A percentile compares a stretch with the other conserved stretches of the same genome.
Conservation (phyloP, 2,329 filamentous ascomycete genomes). For the Alternaria gaisen region DNA sequence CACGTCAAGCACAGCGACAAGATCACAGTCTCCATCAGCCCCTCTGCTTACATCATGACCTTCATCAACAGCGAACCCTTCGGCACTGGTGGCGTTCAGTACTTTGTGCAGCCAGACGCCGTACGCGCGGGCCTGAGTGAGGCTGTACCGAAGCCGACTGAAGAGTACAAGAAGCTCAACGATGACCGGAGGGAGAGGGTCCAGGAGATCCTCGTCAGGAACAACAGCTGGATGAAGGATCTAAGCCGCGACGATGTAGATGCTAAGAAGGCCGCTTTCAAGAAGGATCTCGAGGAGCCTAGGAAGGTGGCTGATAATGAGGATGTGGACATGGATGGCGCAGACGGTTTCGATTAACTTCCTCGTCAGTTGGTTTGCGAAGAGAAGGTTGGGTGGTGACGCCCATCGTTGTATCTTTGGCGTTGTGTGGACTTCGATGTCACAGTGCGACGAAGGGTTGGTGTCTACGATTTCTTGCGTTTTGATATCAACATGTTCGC, state of each 20-base stretch:
- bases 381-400: not conserved
- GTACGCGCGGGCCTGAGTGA: constrained; percentile 49
- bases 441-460: constrained; percentile 5
- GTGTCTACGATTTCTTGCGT: not conserved
- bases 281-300: constrained; percentile 41
- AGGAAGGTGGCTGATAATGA: constrained; percentile 28
- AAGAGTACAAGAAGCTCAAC: constrained; percentile 41
- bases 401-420: constrained; percentile 7
- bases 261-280: constrained; percentile 50
- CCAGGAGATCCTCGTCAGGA: constrained; percentile 55
- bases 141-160: constrained; percentile 43
- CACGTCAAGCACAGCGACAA: constrained; percentile 51
- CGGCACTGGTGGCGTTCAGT: constrained; percentile 49
- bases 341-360: constrained; percentile 20
- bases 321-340: constrained; percentile 48
- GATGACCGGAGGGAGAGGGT: constrained; percentile 48
- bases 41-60: constrained; percentile 54
- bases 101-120: constrained; percentile 50
- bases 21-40: constrained; percentile 56
- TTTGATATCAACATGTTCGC: not conserved
- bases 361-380: not conserved
- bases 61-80: constrained; percentile 54
- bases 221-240: constrained; percentile 58
- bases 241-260: constrained; percentile 58
- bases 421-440: constrained; percentile 8